A percentile compares a stretch with the other conserved stretches of the same genome.
phyloP scores from a whole-genome alignment of 75 land plant genomes.

The Ceratopteris richardii region DNA sequence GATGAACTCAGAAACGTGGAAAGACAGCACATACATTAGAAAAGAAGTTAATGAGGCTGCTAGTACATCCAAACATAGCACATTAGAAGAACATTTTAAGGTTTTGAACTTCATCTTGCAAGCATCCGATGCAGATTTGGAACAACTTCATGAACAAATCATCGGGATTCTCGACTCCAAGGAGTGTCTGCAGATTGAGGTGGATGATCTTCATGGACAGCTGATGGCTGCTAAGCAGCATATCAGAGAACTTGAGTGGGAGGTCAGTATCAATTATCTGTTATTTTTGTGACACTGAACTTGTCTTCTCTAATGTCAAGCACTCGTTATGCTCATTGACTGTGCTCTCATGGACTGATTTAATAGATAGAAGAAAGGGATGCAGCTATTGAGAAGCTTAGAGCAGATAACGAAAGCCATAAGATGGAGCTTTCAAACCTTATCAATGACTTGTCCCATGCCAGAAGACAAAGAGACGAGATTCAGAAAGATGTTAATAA shows the following conservation, averaged over 20 bases:
- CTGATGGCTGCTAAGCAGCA: not conserved
- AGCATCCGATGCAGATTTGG: not conserved
- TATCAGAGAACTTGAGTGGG: not conserved
- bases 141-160: not conserved
- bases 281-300: too few species aligned
- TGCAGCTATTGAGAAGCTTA: slow-evolving; percentile 35
- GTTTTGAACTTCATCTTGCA: not conserved
- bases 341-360: not conserved
- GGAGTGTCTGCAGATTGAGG: slow-evolving; percentile 5
- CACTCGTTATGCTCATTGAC: too few species aligned
- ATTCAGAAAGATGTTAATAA: slow-evolving; percentile 69
- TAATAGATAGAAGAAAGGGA: slow-evolving; percentile 39
- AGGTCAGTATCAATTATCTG: not conserved
- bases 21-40: not conserved
- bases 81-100: not conserved
- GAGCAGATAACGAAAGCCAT: slow-evolving; percentile 30
- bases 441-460: slow-evolving; percentile 34
- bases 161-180: not conserved
- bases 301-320: too few species aligned
- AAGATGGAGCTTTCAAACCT: slow-evolving; percentile 29
- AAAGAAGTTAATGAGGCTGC: not conserved
- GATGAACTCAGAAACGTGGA: not conserved
- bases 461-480: slow-evolving; percentile 59
- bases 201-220: slow-evolving; percentile 3
- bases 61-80: not conserved